Base-by-base conservation (phyloP, 148 eudicot genomes). In the Bassia scoparia region DNA sequence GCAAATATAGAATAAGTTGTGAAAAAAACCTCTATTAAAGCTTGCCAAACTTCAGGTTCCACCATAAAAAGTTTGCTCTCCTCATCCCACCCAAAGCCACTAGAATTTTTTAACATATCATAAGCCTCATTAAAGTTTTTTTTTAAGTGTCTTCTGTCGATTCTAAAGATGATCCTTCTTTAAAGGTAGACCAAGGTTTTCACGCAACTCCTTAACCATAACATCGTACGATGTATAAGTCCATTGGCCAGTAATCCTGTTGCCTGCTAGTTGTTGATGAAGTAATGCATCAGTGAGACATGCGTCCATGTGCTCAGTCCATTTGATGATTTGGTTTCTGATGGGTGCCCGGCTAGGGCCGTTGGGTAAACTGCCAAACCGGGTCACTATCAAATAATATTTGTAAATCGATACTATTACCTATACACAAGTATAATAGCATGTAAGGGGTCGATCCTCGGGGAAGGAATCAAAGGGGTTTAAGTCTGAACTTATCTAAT, bases 271-370 rank as follows among this genome's bases (percentile, higher is more conserved):
- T 35, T 64, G 68, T 64, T 34, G 49, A 10, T 34, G n/a, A 64
- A 23, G 26, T 34, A 64, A 35, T 21, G 50, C 48, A 7, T 64
- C 49, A 23, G 37, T 34, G 44, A 64, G 68, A 38, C 18, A 49
- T 64, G 68, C 49, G n/a, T 64, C 68, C 68, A 64, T 64, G 37
- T n/a, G 37, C 37, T 64, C 50, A 20, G 30, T 64, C 68, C 44
- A 64, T 35, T 64, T 64, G 15, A 38, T 34, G n/a, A n/a, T n/a
- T n/a, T n/a, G n/a, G n/a, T n/a, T n/a, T n/a, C n/a, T n/a, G n/a
- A n/a, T n/a, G n/a, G n/a, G n/a, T n/a, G n/a, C n/a, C n/a, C n/a
- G n/a, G n/a, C n/a, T n/a, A n/a, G n/a, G n/a, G n/a, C n/a, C n/a
- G n/a, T n/a, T n/a, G n/a, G n/a, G n/a, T n/a, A n/a, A n/a, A n/a